These are phyloP conservation scores for Brassica carinata DNA, from an alignment of 345 rosid genomes.

Conservation along the genomic window DNA sequence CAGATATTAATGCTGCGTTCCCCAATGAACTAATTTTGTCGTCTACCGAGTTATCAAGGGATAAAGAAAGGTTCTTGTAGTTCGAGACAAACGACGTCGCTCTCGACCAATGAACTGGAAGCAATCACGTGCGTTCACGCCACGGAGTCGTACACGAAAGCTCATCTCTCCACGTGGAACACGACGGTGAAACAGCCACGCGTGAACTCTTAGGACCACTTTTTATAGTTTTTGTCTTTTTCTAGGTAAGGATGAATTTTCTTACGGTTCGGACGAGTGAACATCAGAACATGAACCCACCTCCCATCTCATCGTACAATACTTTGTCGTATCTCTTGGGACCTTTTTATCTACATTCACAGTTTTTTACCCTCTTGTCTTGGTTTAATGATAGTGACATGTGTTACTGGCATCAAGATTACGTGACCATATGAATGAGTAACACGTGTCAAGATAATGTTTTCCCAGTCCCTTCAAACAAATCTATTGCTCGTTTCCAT, in stretches of 20 bases:
- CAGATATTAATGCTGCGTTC: conserved; percentile 5
- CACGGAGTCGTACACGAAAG: conserved; percentile 42
- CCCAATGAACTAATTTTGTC: conserved; percentile 14
- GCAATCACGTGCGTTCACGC: conserved; percentile 36
- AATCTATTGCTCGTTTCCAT: neutral
- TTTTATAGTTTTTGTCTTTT: conserved; percentile 13
- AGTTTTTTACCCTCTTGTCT: conserved; percentile 12
- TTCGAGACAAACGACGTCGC: conserved; percentile 32
- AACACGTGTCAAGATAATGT: neutral
- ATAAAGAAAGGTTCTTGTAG: neutral
- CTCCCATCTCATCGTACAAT: conserved; percentile 33
- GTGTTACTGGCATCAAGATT: neutral
- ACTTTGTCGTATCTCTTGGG: conserved; percentile 12
- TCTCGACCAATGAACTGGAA: conserved; percentile 22
- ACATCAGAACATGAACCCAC: neutral
- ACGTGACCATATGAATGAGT: neutral
- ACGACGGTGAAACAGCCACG: neutral
- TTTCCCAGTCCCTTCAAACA: neutral
- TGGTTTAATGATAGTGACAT: neutral
- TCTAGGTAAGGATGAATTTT: neutral
- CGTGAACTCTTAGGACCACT: conserved; percentile 21
- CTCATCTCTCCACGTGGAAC: conserved; percentile 32
- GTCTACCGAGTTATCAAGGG: neutral
- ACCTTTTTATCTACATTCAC: neutral
- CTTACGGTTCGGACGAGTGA: neutral